These are phyloP conservation scores for Tuber borchii DNA, from an alignment of 495 filamentous ascomycete genomes.

Conservation along the genomic window DNA sequence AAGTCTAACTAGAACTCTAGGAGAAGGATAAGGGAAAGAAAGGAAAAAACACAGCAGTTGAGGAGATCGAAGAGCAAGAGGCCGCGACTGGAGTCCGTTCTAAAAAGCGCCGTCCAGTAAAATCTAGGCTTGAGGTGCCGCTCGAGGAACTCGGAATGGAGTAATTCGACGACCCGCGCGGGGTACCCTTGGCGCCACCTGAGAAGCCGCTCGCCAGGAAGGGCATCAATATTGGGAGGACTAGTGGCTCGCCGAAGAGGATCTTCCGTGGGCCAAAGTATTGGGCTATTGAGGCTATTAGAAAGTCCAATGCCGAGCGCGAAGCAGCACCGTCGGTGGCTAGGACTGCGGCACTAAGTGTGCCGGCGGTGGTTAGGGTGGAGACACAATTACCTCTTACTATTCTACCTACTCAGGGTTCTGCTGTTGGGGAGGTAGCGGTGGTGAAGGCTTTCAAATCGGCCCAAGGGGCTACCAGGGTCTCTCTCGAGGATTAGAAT, in stretches of 20 bases:
- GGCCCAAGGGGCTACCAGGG: background rate
- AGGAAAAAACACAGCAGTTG: too few relatives aligned
- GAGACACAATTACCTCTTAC: background rate
- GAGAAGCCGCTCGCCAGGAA: background rate
- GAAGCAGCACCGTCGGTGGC: background rate
- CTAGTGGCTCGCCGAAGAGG: background rate
- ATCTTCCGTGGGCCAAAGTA: background rate
- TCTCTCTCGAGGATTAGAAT: background rate
- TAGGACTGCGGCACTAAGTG: background rate
- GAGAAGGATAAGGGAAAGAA: too few relatives aligned
- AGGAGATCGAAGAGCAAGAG: background rate
- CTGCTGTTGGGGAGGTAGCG: background rate
- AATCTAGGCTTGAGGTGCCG: background rate
- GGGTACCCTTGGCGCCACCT: background rate
- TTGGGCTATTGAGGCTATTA: background rate
- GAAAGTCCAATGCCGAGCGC: background rate
- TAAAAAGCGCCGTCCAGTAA: background rate
- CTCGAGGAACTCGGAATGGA: background rate
- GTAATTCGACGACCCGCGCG: background rate
- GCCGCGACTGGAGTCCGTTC: background rate
- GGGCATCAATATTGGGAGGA: background rate
- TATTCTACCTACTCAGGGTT: background rate
- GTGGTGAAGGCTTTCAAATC: background rate
- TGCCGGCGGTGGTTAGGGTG: background rate
- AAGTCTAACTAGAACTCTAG: too few relatives aligned